Conservation (phyloP, 345 rosid genomes). For the Brassica juncea region DNA sequence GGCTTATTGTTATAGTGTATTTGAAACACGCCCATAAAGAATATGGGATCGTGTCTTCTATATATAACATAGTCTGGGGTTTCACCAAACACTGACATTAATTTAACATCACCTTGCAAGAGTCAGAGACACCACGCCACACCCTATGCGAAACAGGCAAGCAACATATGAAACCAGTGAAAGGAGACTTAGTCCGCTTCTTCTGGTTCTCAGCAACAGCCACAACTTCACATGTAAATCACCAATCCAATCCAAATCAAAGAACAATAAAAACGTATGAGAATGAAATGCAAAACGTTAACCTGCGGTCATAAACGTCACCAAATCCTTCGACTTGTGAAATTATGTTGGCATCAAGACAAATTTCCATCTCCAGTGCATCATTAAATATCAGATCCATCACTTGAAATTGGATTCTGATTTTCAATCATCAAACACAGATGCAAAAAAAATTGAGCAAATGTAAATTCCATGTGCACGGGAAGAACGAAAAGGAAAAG, state of each 20-base stretch:
- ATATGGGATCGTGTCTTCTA: not conserved
- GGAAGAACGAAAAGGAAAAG: not conserved
- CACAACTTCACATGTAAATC: not conserved
- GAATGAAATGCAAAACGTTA: not conserved
- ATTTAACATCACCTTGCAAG: not conserved
- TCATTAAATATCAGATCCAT: not conserved
- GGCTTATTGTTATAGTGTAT: not conserved
- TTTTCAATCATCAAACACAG: not conserved
- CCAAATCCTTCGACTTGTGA: not conserved
- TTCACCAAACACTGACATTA: not conserved
- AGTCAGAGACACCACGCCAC: not conserved
- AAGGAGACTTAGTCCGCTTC: not conserved
- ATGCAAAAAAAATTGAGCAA: not conserved
- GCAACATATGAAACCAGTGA: not conserved
- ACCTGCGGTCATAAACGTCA: not conserved
- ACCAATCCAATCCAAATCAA: not conserved
- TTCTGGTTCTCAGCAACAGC: not conserved
- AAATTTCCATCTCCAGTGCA: not conserved
- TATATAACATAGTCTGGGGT: not conserved
- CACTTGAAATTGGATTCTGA: not conserved
- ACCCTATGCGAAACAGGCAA: not conserved
- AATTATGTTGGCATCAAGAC: not conserved
- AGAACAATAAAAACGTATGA: not conserved
- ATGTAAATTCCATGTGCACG: not conserved
- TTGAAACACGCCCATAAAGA: not conserved